A percentile compares a stretch with the other conserved stretches of the same genome.
Evolutionary conservation across 2,329 filamentous ascomycete species (phyloP).

Genomic region (Talaromyces sp.): DNA sequence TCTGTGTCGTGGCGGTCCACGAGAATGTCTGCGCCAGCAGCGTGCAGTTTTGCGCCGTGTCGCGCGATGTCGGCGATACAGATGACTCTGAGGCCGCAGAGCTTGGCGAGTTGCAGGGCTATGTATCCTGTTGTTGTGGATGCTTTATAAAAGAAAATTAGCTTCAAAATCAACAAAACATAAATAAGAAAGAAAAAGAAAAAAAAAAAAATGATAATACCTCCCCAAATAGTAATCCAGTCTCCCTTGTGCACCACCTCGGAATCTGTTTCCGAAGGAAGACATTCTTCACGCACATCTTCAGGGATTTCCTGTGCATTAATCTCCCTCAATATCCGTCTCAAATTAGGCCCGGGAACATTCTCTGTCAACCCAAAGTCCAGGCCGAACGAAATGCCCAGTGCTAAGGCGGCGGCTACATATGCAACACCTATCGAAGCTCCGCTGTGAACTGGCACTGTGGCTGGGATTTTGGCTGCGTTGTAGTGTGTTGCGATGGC

Average conservation of each 20-base stretch:
- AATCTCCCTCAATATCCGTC: background rate
- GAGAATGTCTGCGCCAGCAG: slow-evolving; percentile 56
- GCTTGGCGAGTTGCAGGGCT: slow-evolving; percentile 61
- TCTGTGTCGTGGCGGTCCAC: slow-evolving; percentile 63
- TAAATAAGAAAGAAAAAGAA: background rate
- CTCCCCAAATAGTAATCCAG: slow-evolving; percentile 71
- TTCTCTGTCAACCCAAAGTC: slow-evolving; percentile 44
- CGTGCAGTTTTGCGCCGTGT: slow-evolving; percentile 56
- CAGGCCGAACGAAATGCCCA: slow-evolving; percentile 66
- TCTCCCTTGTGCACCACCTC: slow-evolving; percentile 58
- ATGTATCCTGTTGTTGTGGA: slow-evolving; percentile 67
- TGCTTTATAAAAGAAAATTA: slow-evolving; percentile 27
- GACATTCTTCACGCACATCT: slow-evolving; percentile 60
- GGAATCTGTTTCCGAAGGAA: slow-evolving; percentile 44
- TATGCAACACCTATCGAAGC: slow-evolving; percentile 66
- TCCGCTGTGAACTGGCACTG: slow-evolving; percentile 49
- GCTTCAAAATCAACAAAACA: background rate
- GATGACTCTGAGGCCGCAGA: slow-evolving; percentile 60
- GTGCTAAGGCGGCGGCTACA: slow-evolving; percentile 60
- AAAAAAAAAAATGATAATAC: slow-evolving; percentile 23
- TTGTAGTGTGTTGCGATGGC: slow-evolving; percentile 62
- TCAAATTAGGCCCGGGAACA: slow-evolving; percentile 8
- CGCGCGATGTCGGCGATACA: slow-evolving; percentile 62
- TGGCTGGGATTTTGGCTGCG: slow-evolving; percentile 55
- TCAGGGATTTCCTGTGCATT: slow-evolving; percentile 49